Conservation (phyloP, 768 basidiomycete species). For the Zangia roseola region DNA sequence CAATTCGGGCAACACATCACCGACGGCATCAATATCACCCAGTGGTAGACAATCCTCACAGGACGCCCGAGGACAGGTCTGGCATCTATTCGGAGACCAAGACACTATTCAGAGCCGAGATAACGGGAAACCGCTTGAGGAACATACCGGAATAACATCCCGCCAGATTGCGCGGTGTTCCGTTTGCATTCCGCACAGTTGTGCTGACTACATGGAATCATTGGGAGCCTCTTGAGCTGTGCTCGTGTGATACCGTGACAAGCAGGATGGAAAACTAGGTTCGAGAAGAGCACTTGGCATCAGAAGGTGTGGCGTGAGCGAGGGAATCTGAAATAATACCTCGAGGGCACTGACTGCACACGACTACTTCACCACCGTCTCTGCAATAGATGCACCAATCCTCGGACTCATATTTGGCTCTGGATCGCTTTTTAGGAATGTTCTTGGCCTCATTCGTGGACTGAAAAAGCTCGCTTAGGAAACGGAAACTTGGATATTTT, state of each 20-base stretch:
- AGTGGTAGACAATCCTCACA: slow-evolving; percentile 61
- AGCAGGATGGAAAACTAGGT: slow-evolving; percentile 50
- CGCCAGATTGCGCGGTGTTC: slow-evolving; percentile 46
- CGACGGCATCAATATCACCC: slow-evolving; percentile 50
- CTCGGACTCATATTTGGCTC: slow-evolving; percentile 46
- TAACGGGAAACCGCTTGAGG: neutral
- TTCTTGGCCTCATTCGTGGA: slow-evolving; percentile 11
- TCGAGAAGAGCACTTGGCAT: neutral
- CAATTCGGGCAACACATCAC: slow-evolving; percentile 60
- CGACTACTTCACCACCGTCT: slow-evolving; percentile 54
- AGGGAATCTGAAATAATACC: slow-evolving; percentile 33
- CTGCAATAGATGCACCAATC: slow-evolving; percentile 60
- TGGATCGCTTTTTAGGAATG: slow-evolving; percentile 32
- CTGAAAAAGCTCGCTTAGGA: slow-evolving; percentile 15
- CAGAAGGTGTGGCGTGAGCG: slow-evolving; percentile 2
- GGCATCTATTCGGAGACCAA: slow-evolving; percentile 41
- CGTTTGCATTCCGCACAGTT: slow-evolving; percentile 45
- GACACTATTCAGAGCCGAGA: slow-evolving; percentile 2
- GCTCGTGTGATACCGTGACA: slow-evolving; percentile 43
- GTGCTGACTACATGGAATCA: slow-evolving; percentile 49
- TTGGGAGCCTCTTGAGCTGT: slow-evolving; percentile 27
- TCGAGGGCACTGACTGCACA: slow-evolving; percentile 53
- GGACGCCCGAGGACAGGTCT: slow-evolving; percentile 56
- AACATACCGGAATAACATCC: slow-evolving; percentile 55
- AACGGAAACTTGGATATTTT: neutral